A percentile compares a stretch with the other conserved stretches of the same genome.
phyloP scores from a whole-genome alignment of 2,329 filamentous ascomycete genomes.

The Biscogniauxia sp. region DNA sequence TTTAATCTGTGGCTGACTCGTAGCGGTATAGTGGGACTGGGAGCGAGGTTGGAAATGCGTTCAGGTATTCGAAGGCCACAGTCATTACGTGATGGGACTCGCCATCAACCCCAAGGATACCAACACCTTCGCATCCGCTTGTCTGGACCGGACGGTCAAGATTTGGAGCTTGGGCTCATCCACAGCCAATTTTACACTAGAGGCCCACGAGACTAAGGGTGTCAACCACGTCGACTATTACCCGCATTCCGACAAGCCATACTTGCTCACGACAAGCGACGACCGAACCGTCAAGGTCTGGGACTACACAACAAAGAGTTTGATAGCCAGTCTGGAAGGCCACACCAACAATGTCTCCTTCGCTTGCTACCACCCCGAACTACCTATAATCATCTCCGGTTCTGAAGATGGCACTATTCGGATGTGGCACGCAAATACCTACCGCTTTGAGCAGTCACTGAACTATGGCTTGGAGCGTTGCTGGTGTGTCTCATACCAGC shows the following conservation, averaged over 20 bases:
- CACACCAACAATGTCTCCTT: conserved; percentile 98
- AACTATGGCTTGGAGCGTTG: conserved; percentile 95
- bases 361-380: conserved; percentile 93
- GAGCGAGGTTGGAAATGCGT: conserved; percentile 98
- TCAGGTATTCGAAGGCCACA: conserved; percentile 93
- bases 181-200: conserved; percentile 94
- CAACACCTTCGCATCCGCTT: conserved; percentile 88
- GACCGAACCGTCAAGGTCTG: conserved; percentile 97
- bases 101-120: conserved; percentile 98
- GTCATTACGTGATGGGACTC: conserved; percentile 94
- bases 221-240: conserved; percentile 97
- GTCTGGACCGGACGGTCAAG: conserved; percentile 94
- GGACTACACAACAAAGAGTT: conserved; percentile 98
- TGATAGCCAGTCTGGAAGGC: conserved; percentile 94
- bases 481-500: conserved; percentile 96
- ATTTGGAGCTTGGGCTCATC: conserved; percentile 94
- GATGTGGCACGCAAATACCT: conserved; percentile 98
- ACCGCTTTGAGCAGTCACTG: conserved; percentile 90
- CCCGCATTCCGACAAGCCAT: conserved; percentile 71
- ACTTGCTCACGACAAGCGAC: conserved; percentile 94
- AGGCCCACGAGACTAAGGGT: conserved; percentile 95
- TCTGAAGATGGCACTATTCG: conserved; percentile 97
- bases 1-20: not conserved
- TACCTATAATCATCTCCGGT: conserved; percentile 95
- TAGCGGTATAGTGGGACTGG: conserved; percentile 73